Evolutionary conservation across 2,329 filamentous ascomycete species (phyloP).

Genomic region (Colletotrichum theobromicola): DNA sequence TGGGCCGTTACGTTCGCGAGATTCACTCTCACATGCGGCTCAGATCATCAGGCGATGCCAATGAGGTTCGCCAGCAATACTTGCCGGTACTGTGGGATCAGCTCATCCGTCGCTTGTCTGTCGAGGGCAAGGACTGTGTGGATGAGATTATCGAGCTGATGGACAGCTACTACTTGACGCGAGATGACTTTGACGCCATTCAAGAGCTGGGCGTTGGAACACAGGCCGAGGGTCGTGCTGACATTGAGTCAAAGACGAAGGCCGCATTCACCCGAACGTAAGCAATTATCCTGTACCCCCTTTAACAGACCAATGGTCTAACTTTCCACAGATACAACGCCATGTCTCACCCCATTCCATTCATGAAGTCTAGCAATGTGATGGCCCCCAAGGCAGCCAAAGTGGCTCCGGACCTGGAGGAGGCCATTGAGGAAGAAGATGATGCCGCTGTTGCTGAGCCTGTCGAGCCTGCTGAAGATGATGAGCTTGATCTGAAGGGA

Average conservation of each 20-base stretch:
- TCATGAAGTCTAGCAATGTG: conserved; percentile 90
- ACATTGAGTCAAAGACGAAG: conserved; percentile 86
- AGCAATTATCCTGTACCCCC: conserved; percentile 40
- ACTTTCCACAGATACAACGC: conserved; percentile 73
- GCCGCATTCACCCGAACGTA: conserved; percentile 86
- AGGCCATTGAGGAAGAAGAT: conserved; percentile 93
- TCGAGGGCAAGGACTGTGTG: conserved; percentile 82
- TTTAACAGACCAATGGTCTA: not conserved
- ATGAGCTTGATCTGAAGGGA: conserved; percentile 84
- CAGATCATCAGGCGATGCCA: conserved; percentile 85
- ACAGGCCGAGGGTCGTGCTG: conserved; percentile 76
- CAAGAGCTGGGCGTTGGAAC: conserved; percentile 88
- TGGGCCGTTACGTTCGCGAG: conserved; percentile 85
- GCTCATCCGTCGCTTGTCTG: conserved; percentile 74
- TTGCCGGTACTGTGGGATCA: conserved; percentile 86
- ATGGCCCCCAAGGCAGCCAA: conserved; percentile 73
- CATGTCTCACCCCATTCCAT: conserved; percentile 87
- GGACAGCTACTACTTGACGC: conserved; percentile 95
- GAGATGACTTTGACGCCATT: conserved; percentile 93
- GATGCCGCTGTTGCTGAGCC: conserved; percentile 67
- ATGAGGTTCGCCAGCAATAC: conserved; percentile 95
- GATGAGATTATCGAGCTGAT: conserved; percentile 89
- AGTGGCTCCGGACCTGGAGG: conserved; percentile 91
- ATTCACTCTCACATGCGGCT: conserved; percentile 98
- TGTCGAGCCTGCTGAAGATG: conserved; percentile 71